Percentiles rank a stretch among this genome's conserved stretches.
Evolutionary conservation across 352 stramenopile species (phyloP).

Genomic region (Globisporangium orthogonon): DNA sequence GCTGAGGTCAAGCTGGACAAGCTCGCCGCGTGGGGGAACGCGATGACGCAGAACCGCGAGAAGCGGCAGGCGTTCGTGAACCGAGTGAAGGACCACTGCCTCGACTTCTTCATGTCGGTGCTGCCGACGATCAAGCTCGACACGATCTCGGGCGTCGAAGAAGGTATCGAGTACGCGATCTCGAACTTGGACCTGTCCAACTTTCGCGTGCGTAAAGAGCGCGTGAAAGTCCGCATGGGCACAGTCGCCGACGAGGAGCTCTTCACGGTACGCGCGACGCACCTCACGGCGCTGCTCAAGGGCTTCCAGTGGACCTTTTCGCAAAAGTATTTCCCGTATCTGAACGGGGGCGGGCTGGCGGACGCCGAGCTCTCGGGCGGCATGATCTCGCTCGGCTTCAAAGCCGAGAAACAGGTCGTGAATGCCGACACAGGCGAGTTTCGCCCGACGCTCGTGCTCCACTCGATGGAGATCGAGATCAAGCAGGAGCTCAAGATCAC

Average conservation of each 20-base stretch:
- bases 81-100: conserved; percentile 74
- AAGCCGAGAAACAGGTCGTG: conserved; percentile 64
- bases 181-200: conserved; percentile 78
- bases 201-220: conserved; percentile 80
- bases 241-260: conserved; percentile 74
- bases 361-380: conserved; percentile 67
- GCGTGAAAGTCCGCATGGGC: conserved; percentile 80
- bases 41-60: conserved; percentile 47
- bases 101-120: conserved; percentile 85
- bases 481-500: conserved; percentile 76
- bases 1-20: conserved; percentile 64
- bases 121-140: conserved; percentile 79
- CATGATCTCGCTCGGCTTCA: conserved; percentile 75
- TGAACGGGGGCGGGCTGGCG: conserved; percentile 68
- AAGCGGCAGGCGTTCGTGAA: conserved; percentile 78
- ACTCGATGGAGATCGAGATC: conserved; percentile 83
- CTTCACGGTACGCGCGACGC: conserved; percentile 68
- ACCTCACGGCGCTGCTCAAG: conserved; percentile 74
- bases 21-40: conserved; percentile 54
- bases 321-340: conserved; percentile 83
- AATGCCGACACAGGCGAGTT: conserved; percentile 56
- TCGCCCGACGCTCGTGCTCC: conserved; percentile 65
- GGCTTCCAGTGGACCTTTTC: conserved; percentile 83
- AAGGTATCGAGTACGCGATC: conserved; percentile 72
- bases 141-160: conserved; percentile 71